Base-by-base conservation (phyloP, 1,284 basidiomycete genomes). In the Trichosporon inkin region DNA sequence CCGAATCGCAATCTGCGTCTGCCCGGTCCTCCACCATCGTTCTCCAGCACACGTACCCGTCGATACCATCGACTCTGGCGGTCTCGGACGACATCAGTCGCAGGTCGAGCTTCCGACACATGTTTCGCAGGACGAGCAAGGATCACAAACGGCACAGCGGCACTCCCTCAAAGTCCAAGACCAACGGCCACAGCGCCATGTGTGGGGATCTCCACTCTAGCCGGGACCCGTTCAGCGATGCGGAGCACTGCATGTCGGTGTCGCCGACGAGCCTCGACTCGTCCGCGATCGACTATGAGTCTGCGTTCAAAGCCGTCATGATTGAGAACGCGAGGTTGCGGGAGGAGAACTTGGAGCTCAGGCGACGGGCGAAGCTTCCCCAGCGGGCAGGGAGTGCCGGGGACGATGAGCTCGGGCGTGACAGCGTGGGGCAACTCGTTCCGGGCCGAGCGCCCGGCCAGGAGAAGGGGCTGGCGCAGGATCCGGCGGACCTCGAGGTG, bases 281-380 rank as follows among this genome's bases (percentile, higher is more conserved):
- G 20, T 49, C 44, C 5, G 8, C 28, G 14, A 49, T 49, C 10
- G 44, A 49, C 24, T 49, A 49, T 22, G 44, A 49, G 22, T 49
- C 44, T 3, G 44, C 44, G 6, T 49, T 49, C 44, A 49, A 10
- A 8, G 44, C 44, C 5, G 44, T 49, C 44, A 28, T 49, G 44
- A 16, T 49, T 16, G 44, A 49, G 44, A 49, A 49, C 44, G 28
- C 28, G 5, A 49, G 28, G 44, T 14, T 49, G 44, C 44, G 44
- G 22, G 44, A 49, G 44, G 44, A 49, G 24, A 49, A n/a, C 10
- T 10, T 24, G 11, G 44, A 28, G 6, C 44, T 49, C 22, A 13
- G 44, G 16, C 44, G 44, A 14, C 22, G 22, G 6, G 24, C 44
- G 7, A 20, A 17, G 24, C 44, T 32, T 14, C 44, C 24, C 13